Evolutionary conservation across 208 protist genomes (phyloP).

Genomic region (Tritrichomonas musculus): DNA sequence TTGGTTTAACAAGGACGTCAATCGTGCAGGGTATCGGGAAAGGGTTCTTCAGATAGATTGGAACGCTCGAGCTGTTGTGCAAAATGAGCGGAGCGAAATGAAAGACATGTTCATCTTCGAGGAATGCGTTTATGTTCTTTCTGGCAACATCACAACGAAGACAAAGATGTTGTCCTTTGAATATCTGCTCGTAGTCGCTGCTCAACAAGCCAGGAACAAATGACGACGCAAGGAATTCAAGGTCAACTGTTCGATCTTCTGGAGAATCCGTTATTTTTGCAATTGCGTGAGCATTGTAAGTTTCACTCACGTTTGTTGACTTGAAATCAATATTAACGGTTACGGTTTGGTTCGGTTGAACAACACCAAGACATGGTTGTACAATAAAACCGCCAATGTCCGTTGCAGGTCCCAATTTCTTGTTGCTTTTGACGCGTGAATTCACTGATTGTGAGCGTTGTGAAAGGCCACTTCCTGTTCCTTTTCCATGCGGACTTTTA

Average conservation of each 20-base stretch:
- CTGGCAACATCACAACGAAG: background rate
- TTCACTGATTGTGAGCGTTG: too few species aligned
- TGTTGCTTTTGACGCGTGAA: too few species aligned
- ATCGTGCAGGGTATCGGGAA: background rate
- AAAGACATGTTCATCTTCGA: conserved; percentile 23
- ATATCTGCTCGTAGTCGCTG: background rate
- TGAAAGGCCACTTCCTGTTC: too few species aligned
- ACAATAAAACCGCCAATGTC: background rate
- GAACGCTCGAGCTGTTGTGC: background rate
- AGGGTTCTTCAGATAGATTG: background rate
- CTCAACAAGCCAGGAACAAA: background rate
- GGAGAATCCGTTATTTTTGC: background rate
- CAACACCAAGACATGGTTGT: background rate
- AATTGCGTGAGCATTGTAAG: background rate
- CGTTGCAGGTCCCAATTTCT: too few species aligned
- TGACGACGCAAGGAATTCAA: background rate
- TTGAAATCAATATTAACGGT: background rate
- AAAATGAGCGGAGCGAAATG: background rate
- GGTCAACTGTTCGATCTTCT: background rate
- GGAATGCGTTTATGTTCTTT: background rate
- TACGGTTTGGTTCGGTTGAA: background rate
- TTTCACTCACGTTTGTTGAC: background rate
- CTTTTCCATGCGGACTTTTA: too few species aligned
- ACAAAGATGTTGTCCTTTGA: background rate
- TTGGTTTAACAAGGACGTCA: background rate